These are phyloP conservation scores for Diaporthe helianthi DNA, from an alignment of 2,329 filamentous ascomycete species.

Conservation along the genomic window DNA sequence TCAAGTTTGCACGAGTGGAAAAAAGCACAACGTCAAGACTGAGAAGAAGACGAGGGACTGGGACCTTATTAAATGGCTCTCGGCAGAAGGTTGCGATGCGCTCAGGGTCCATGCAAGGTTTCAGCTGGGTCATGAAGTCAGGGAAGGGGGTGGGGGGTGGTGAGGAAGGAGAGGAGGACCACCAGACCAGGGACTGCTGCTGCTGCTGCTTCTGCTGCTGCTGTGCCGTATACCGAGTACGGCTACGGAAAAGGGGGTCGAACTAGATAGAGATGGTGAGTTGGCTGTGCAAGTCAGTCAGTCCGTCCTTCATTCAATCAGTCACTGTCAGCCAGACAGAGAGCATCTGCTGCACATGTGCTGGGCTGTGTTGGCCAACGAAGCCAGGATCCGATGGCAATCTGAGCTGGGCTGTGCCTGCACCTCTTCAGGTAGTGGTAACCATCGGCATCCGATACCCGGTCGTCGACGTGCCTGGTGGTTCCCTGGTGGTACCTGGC, in stretches of 20 bases:
- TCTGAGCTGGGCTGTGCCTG: conserved; percentile 12
- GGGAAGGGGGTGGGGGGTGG: conserved; percentile 9
- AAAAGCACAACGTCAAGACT: neutral
- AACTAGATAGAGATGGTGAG: conserved; percentile 9
- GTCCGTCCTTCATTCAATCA: too few relatives aligned
- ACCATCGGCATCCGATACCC: conserved; percentile 8
- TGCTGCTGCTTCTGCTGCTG: too few relatives aligned
- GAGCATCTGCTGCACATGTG: neutral
- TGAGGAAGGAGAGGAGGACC: neutral
- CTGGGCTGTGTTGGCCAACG: conserved; percentile 15
- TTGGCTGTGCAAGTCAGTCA: conserved; percentile 12
- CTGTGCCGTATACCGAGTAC: neutral
- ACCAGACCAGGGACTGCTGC: neutral
- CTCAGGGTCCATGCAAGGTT: conserved; percentile 28
- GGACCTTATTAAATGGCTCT: conserved; percentile 25
- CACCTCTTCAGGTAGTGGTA: neutral
- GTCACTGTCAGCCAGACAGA: neutral
- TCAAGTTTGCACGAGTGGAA: neutral
- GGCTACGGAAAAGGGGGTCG: conserved; percentile 20
- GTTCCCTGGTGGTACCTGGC: neutral
- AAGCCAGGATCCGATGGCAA: neutral
- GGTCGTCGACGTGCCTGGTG: conserved; percentile 5
- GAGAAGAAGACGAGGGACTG: neutral
- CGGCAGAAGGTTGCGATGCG: neutral
- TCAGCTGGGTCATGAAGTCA: conserved; percentile 25